Conservation (phyloP, 371 early-diverging fungal genomes). For the Lichtheimia ramosa region DNA sequence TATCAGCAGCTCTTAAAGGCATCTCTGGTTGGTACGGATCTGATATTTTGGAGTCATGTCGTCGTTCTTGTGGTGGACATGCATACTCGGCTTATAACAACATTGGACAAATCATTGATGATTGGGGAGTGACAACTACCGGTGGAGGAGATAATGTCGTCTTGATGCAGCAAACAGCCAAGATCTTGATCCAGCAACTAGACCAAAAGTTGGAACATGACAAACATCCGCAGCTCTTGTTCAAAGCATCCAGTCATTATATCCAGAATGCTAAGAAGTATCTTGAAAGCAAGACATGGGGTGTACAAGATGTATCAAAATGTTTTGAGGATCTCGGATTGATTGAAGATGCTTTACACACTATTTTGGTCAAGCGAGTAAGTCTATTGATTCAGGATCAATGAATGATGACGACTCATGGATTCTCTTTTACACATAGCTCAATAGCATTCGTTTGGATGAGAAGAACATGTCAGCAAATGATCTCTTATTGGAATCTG, state of each 20-base stretch:
- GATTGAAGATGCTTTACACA: slow-evolving; percentile 28
- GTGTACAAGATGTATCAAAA: slow-evolving; percentile 14
- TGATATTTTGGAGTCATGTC: slow-evolving; percentile 59
- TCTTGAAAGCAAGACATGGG: slow-evolving; percentile 23
- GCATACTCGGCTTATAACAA: slow-evolving; percentile 69
- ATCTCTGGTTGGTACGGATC: slow-evolving; percentile 57
- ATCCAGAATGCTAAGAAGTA: slow-evolving; percentile 29
- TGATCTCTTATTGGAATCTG: slow-evolving; percentile 34
- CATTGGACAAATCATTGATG: slow-evolving; percentile 61
- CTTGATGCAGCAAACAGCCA: slow-evolving; percentile 61
- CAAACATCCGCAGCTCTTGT: slow-evolving; percentile 26
- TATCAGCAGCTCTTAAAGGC: slow-evolving; percentile 58
- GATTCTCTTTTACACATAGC: slow-evolving; percentile 12
- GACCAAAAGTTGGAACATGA: slow-evolving; percentile 26
- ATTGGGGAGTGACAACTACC: slow-evolving; percentile 71
- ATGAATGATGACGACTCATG: background rate
- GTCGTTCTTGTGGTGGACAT: slow-evolving; percentile 63
- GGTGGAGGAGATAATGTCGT: slow-evolving; percentile 76
- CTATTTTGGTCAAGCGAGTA: slow-evolving; percentile 37
- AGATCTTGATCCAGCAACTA: slow-evolving; percentile 25
- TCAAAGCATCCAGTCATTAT: slow-evolving; percentile 35
- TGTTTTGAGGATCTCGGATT: slow-evolving; percentile 26
- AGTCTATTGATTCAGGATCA: background rate
- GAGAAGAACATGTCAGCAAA: slow-evolving; percentile 18
- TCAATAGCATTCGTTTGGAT: slow-evolving; percentile 24